Base-by-base conservation (phyloP, 192 early-diverging fungal species). In the Podila clonocystis region DNA sequence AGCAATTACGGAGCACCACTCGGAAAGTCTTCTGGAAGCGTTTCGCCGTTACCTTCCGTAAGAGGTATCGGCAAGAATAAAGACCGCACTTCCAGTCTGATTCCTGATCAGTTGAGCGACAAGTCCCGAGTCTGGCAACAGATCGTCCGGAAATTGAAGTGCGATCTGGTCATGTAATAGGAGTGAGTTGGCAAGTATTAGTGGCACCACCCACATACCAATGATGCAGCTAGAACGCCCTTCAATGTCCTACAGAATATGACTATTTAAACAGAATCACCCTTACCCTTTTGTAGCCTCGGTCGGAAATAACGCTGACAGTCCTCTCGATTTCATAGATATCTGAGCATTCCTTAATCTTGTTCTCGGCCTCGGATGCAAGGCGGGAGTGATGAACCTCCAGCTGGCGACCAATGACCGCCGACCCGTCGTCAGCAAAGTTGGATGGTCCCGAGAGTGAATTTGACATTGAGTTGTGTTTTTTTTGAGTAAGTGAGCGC, bases 141-240 rank as follows among this genome's bases (percentile, higher is more conserved):
- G 79, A 26, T 94, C 90, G 82, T 99, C 98, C 1, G 98, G 96
- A 83, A 99, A 99, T 82, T 99, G 98, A 50, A 99, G 89, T 3
- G 93, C 93, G 11, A 94, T 87, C 73, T 89, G 41, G 4, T 17
- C 41, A 17, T 45, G 15, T 45, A 45, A 17, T 1, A 12, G 41
- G 41, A 45, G 41, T 17, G 13, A 15, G 41, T 45, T 45, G 15
- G 41, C 9, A 13, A 45, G 11, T 45, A 17, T 45, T 15, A 4
- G 41, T 45, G 41, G 8, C 11, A 17, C 11, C 13, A 2, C 41
- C 4, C 15, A 45, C 11, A 45, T 15, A 15, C 15, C 15, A 15
- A 45, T 17, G 8, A 12, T 45, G 1, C 41, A 45, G 15, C 15
- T 45, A 17, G 41, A 12, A 15, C 1, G 41, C 4, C 2, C 41